Evolutionary conservation across 23 red algal species (phyloP), one percentile per base, ranked within the genome.

Genomic region (Gracilaria domingensis): DNA sequence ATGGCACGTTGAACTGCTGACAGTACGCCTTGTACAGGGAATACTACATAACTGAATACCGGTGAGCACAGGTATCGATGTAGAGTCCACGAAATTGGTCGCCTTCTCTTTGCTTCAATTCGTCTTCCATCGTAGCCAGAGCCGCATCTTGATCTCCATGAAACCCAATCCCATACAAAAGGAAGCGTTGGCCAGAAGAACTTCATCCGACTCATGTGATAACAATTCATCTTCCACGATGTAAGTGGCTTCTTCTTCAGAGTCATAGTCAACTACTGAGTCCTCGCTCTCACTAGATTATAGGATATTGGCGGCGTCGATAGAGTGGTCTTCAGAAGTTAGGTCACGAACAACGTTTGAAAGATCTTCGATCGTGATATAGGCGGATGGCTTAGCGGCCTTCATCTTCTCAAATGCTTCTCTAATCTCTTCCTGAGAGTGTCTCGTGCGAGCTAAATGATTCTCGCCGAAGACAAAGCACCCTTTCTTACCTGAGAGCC

Each of bases 21-120:
- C 81, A 84, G 30, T 66, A 66, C 20, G 81, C 81, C 12, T 37
- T 13, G 36, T 84, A 66, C 34, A n/a, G n/a, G n/a, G n/a, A n/a
- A n/a, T n/a, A n/a, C n/a, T n/a, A n/a, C n/a, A n/a, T n/a, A n/a
- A n/a, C 81, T 7, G 18, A 65, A 8, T 16, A 66, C 12, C 21
- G 11, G 0, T 84, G 65, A 7, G 81, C 81, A 84, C 56, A 66
- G 12, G 56, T 40, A 25, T 84, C 81, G 0, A 84, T 66, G 0
- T 17, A 0, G 9, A 66, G 33, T 38, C 40, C 56, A 33, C 66
- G 16, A 54, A 80, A 80, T 40, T 28, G 44, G 25, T 7, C 11
- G 13, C 21, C n/a, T 85, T 85, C 33, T 38, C 66, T 32, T 7
- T 16, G 64, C 59, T 51, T 42, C 64, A n/a, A n/a, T n/a, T n/a